Evolutionary conservation across 306 rosid species (phyloP).

Genomic region (Cercis canadensis): DNA sequence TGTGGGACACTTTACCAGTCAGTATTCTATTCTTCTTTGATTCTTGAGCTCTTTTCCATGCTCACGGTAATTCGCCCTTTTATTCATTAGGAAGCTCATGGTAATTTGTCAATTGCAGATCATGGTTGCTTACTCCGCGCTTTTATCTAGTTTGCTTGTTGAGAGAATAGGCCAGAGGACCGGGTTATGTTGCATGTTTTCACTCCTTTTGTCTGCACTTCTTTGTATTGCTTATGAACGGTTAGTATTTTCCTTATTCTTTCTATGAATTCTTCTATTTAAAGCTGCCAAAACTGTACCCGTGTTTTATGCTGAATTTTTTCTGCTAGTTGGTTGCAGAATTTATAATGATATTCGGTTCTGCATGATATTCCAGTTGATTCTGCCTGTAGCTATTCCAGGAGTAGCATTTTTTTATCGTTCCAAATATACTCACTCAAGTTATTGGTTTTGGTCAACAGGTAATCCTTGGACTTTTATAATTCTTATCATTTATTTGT

Average conservation of each 20-base stretch:
- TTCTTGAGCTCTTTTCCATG: too few species aligned
- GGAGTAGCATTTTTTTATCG: conserved; percentile 47
- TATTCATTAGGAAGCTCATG: neutral
- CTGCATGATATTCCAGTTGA: conserved; percentile 63
- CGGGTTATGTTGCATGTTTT: conserved; percentile 54
- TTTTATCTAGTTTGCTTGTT: conserved; percentile 60
- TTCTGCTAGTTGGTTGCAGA: conserved; percentile 60
- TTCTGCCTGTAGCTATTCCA: conserved; percentile 61
- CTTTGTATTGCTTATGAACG: conserved; percentile 53
- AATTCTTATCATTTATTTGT: conserved; percentile 1
- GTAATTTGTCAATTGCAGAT: conserved; percentile 54
- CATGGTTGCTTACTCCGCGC: conserved; percentile 65
- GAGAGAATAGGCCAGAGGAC: conserved; percentile 62
- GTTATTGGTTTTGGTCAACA: conserved; percentile 66
- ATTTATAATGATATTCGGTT: conserved; percentile 56
- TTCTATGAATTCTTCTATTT: neutral
- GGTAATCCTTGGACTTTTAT: conserved; percentile 43
- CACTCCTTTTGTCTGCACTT: conserved; percentile 51
- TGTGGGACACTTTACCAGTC: conserved; percentile 67
- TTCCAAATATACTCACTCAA: conserved; percentile 65
- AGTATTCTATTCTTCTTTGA: conserved; percentile 22
- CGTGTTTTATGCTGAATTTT: conserved; percentile 44
- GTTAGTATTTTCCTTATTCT: conserved; percentile 32
- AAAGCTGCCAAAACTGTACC: conserved; percentile 27
- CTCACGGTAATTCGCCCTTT: neutral